These are phyloP conservation scores for Coelastrella sp. DNA, from an alignment of 139 green algal genomes.

Conservation along the genomic window DNA sequence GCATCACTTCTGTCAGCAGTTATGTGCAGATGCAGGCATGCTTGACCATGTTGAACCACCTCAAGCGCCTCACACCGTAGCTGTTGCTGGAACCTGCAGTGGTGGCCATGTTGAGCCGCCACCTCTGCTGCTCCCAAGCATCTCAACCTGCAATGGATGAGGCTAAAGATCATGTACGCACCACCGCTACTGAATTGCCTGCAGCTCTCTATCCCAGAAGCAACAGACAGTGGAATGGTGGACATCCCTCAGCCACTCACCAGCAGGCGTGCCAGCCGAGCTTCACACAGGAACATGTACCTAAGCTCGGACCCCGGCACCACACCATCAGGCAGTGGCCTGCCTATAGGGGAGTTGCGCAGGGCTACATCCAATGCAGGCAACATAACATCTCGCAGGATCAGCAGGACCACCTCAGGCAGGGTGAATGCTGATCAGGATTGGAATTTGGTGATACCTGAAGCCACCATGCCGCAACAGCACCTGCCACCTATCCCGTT, in stretches of 20 bases:
- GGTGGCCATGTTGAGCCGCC: too few species aligned
- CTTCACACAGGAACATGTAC: conserved; percentile 12
- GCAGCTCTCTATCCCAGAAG: conserved; percentile 5
- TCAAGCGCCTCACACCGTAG: too few species aligned
- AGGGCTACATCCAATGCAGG: background rate
- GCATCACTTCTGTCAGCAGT: too few species aligned
- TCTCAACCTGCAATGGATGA: background rate
- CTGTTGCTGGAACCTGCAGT: too few species aligned
- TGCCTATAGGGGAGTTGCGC: background rate
- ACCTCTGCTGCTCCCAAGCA: background rate
- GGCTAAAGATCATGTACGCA: background rate
- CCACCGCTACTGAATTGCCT: background rate
- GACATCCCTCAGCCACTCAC: conserved; percentile 41
- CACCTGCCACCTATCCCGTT: background rate
- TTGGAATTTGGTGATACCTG: background rate
- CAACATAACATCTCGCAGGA: background rate
- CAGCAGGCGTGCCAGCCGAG: conserved; percentile 29
- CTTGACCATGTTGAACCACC: too few species aligned
- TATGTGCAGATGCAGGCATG: too few species aligned
- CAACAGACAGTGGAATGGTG: conserved; percentile 39
- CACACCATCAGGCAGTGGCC: background rate
- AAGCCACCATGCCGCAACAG: background rate
- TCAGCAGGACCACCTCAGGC: conserved; percentile 29
- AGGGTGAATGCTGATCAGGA: conserved; percentile 43
- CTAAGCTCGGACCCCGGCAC: conserved; percentile 7